These are phyloP conservation scores for Apostasia ramifera DNA, from an alignment of 106 monocot genomes.

Conservation along the genomic window DNA sequence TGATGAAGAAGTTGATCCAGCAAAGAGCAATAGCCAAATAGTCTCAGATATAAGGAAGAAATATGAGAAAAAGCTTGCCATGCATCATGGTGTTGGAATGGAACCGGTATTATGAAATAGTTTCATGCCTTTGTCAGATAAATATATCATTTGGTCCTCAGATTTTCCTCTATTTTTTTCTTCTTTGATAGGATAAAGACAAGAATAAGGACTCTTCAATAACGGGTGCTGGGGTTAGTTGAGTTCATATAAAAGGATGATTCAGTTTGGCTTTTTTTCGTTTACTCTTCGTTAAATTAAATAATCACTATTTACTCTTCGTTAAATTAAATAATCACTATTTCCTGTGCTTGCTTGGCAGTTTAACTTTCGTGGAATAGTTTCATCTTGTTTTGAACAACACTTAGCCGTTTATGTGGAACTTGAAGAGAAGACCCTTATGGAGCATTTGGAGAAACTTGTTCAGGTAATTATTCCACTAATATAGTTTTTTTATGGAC, in stretches of 20 bases:
- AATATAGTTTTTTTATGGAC: background rate
- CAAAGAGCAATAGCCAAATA: conserved; percentile 49
- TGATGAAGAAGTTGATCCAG: conserved; percentile 73
- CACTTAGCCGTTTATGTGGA: conserved; percentile 93
- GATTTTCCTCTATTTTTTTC: conserved; percentile 12
- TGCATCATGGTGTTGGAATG: conserved; percentile 39
- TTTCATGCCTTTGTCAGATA: background rate
- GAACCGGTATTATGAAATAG: conserved; percentile 39
- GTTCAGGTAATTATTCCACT: conserved; percentile 55
- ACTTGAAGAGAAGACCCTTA: conserved; percentile 91
- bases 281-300: background rate
- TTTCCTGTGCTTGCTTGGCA: conserved; percentile 24
- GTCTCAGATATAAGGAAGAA: conserved; percentile 89
- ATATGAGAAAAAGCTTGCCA: conserved; percentile 81
- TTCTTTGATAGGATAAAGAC: conserved; percentile 53
- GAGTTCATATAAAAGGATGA: conserved; percentile 2
- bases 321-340: background rate
- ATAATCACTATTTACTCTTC: background rate
- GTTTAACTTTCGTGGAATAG: conserved; percentile 97
- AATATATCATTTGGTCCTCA: conserved; percentile 3
- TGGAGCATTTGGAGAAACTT: conserved; percentile 98
- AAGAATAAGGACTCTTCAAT: conserved; percentile 61
- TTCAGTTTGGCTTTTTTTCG: background rate
- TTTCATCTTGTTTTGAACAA: conserved; percentile 96
- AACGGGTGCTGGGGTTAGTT: conserved; percentile 76